Conservation (phyloP, 2,329 filamentous ascomycete species). For the Monosporascus sp. region DNA sequence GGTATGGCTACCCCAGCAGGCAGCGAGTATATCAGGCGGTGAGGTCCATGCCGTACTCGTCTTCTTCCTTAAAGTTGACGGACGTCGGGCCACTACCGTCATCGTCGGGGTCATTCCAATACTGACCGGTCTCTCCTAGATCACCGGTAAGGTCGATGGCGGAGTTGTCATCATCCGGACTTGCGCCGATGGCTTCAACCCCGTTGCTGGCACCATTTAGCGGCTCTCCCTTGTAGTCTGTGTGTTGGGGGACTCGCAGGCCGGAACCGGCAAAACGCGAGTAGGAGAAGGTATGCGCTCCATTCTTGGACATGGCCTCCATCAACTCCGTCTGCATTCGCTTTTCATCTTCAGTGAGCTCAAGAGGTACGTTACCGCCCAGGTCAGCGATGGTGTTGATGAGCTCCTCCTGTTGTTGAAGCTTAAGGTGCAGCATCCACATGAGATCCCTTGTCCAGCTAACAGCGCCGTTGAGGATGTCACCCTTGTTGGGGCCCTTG, state of each 20-base stretch:
- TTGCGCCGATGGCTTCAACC: conserved; percentile 43
- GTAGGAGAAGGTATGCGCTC: conserved; percentile 71
- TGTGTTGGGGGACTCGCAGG: conserved; percentile 86
- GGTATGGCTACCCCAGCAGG: too few relatives aligned
- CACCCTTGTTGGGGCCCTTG: conserved; percentile 97
- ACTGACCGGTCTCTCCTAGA: conserved; percentile 46
- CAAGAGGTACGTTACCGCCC: conserved; percentile 72
- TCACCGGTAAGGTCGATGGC: conserved; percentile 36
- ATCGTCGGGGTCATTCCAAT: conserved; percentile 66
- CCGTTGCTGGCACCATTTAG: conserved; percentile 44
- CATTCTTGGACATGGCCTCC: conserved; percentile 79
- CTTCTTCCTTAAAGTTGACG: conserved; percentile 86
- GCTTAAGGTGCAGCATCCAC: conserved; percentile 89
- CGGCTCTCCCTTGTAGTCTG: conserved; percentile 80
- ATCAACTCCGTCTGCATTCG: conserved; percentile 92
- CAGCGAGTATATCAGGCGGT: conserved; percentile 17
- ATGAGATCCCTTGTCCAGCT: conserved; percentile 97
- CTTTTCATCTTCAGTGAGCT: conserved; percentile 83
- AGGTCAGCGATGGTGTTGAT: conserved; percentile 67
- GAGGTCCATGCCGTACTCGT: conserved; percentile 83
- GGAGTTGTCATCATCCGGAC: conserved; percentile 41
- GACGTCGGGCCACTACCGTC: conserved; percentile 62
- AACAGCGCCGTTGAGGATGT: conserved; percentile 94
- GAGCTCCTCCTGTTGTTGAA: conserved; percentile 84
- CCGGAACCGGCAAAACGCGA: conserved; percentile 78